Base-by-base conservation (phyloP, 2,329 filamentous ascomycete genomes). In the Ophiostoma piceae region DNA sequence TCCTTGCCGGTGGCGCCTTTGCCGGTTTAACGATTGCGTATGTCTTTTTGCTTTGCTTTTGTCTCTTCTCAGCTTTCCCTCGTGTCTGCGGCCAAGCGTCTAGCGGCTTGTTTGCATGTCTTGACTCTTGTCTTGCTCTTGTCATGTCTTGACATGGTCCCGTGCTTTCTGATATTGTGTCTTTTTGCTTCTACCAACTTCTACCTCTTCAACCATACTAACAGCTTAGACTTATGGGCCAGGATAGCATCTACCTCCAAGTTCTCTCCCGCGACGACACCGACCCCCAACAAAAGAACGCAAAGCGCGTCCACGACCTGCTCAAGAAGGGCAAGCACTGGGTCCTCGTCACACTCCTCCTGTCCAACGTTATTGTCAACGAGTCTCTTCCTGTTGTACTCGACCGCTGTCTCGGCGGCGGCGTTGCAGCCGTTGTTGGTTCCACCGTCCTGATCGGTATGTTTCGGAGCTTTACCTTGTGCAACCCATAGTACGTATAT, bases 321-420 rank as follows among this genome's bases (percentile, higher is more conserved):
- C 81, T 99, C 70, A 88, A 92, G 73, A 90, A 87, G 75, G 95
- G 95, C 75, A 99, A 99, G 79, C 95, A 99, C 80, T 99, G 95
- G 95, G 94, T 99, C 26, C 83, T 99, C 70, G 95, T 99, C 69
- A 98, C 95, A 2, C 82, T 99, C 35, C 85, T 99, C 8, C 83
- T 99, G 70, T 93, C 93, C 79, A 99, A 99, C 79, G 95, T 99
- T 77, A 96, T 99, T 76, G 96, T 96, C 74, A 98, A 99, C 79
- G 95, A 98, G 81, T 96, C 94, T 2, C 84, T 97, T 16, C 95
- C 95, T 37, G 97, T 99, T 72, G 92, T 99, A 12, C 86, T 99
- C 68, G 95, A 99, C 80, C 86, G 95, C 70, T 97, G 93, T 70
- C 86, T 99, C 22, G 95, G 95, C 39, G 95, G 95, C 74, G 95